Base-by-base conservation (phyloP, 2,329 filamentous ascomycete species). In the Fusarium nodosum region DNA sequence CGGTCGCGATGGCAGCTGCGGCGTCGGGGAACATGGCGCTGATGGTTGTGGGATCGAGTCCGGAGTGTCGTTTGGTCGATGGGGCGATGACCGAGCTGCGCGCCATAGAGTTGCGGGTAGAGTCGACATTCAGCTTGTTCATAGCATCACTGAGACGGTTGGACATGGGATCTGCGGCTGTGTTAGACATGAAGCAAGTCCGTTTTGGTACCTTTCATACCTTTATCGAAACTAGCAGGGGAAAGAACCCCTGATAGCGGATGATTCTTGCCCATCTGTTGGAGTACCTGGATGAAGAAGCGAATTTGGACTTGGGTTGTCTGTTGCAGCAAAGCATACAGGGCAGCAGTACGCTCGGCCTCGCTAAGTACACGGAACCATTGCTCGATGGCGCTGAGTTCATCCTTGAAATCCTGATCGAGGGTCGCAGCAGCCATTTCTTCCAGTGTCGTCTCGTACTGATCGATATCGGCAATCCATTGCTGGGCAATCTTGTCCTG, bases 11-110 rank as follows among this genome's bases (percentile, higher is more conserved):
- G n/a, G 96, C 96, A 42, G 95, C 95, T 16, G 96, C 96, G 45
- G 96, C 96, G 83, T 99, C 96, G 9, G 96, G 96, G 79, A 99
- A 99, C 96, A 99, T 98, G 75, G 93, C 94, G 81, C 97, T 97
- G 81, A 99, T 97, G 26, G 93, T 97, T 33, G 91, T 93, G 7
- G 93, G 87, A 78, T 98, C 95, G 59, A 99, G 89, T n/a, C 92
- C 94, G 46, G 96, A 98, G 79, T 97, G 96, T 73, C 96, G 91
- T 84, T 97, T 98, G 53, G 97, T 98, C 47, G 90, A 88, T 53
- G 91, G 87, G 13, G 75, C 73, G 15, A 93, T 93, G 58, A 91
- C 89, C 39, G 92, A 91, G 67, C 91, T 92, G 71, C 95, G 93
- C 51, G 89, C 89, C 75, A 97, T 86, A 2, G 95, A 97, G 82